phyloP scores from a whole-genome alignment of 1,139 yeast species.

The Scheffersomyces cryptocercus region DNA sequence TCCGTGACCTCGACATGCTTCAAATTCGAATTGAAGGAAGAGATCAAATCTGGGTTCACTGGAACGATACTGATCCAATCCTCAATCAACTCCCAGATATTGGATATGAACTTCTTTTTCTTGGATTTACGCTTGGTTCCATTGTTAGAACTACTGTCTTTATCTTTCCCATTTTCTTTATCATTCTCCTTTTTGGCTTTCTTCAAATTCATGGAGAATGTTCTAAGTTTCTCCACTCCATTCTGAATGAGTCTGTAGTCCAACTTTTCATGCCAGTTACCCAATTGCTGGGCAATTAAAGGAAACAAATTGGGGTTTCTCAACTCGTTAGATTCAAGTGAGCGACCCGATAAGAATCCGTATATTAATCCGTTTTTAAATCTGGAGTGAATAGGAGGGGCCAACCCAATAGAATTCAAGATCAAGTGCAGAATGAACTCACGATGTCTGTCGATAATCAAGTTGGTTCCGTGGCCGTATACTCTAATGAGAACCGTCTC shows the following conservation, averaged over 20 bases:
- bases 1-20: conserved; percentile 19
- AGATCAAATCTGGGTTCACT: conserved; percentile 40
- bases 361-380: conserved; percentile 76
- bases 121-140: conserved; percentile 14
- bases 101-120: conserved; percentile 38
- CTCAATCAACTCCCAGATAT: conserved; percentile 60
- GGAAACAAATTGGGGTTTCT: conserved; percentile 49
- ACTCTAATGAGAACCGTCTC: conserved; percentile 62
- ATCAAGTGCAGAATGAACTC: conserved; percentile 74
- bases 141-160: conserved; percentile 6
- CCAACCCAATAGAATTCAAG: conserved; percentile 60
- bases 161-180: conserved; percentile 1
- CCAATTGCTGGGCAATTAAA: conserved; percentile 65
- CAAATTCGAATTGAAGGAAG: conserved; percentile 40
- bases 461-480: conserved; percentile 74
- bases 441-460: conserved; percentile 73
- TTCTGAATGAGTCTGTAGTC: conserved; percentile 48
- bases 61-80: conserved; percentile 69
- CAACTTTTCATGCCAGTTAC: conserved; percentile 66
- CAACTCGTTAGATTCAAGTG: conserved; percentile 60
- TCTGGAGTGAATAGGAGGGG: conserved; percentile 69
- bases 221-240: conserved; percentile 49
- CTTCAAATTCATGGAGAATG: conserved; percentile 27
- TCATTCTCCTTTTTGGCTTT: conserved; percentile 7
- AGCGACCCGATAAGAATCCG: conserved; percentile 67